Conservation (phyloP, 345 rosid species). For the Citrus hindsii region DNA sequence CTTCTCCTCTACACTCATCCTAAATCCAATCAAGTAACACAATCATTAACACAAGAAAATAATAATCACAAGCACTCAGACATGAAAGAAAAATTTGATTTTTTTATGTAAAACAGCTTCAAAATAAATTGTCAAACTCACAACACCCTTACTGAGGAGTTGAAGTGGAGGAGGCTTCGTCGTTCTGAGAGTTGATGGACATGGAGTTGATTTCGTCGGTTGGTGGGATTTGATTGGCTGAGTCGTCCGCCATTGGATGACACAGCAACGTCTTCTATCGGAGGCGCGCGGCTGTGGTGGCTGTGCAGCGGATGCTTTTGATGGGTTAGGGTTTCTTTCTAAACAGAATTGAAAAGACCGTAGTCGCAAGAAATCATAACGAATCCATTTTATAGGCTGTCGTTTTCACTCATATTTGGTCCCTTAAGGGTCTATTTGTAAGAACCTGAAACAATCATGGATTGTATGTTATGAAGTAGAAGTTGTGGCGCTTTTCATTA, state of each 20-base stretch:
- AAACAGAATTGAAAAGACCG: too few species aligned
- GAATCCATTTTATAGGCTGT: too few species aligned
- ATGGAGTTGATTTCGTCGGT: neutral
- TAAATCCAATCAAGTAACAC: conserved; percentile 5
- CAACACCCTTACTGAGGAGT: neutral
- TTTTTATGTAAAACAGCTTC: neutral
- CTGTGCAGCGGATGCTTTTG: too few species aligned
- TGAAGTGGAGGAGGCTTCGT: neutral
- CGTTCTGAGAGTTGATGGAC: neutral
- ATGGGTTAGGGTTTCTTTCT: too few species aligned
- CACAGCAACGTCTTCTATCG: neutral
- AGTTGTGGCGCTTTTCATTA: rapidly evolving
- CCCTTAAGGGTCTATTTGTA: too few species aligned
- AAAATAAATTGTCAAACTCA: too few species aligned
- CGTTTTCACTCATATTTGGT: too few species aligned
- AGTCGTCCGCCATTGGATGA: neutral
- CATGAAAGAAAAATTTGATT: neutral
- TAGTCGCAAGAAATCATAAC: too few species aligned
- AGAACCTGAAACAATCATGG: too few species aligned
- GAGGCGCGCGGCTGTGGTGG: too few species aligned
- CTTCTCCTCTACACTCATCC: conserved; percentile 66
- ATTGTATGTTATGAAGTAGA: too few species aligned
- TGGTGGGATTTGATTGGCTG: neutral
- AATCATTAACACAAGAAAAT: neutral
- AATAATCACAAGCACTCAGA: neutral